Evolutionary conservation across 768 basidiomycete genomes (phyloP), one percentile per base, ranked within the genome.

Genomic region (Tulasnella sp.): DNA sequence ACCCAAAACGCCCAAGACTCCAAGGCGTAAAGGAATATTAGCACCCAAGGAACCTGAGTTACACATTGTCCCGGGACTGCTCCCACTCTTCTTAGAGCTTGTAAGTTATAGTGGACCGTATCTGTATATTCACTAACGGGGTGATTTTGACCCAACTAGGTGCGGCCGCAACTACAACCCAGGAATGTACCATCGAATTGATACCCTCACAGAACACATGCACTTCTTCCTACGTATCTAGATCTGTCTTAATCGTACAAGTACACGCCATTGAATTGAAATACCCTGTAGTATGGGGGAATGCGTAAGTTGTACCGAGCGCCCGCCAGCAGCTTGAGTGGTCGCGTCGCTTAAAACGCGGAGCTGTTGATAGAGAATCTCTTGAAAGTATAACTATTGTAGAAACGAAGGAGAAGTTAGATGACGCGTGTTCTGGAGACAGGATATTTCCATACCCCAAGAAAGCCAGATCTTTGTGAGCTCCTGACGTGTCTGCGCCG

Each of bases 51-150:
- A 76, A 67, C 98, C 98, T 1, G 90, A 93, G 74, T 86, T 98
- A 70, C 85, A 86, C 70, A 88, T 91, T 81, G 89, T 99, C 74
- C 92, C 94, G n/a, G 87, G 90, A 79, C 83, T 99, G 29, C 85
- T 98, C 48, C 95, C 97, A 1, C 81, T 99, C 37, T 98, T 99
- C 83, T 88, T 92, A 67, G 98, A 99, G 85, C 90, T 98, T 88
- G 96, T 98, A 79, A 82, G 90, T 85, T 23, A 37, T 40, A 20
- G 18, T 4, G 32, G 48, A 15, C 32, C 13, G 1, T 37, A 29
- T 76, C 51, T 13, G 69, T 42, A 77, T 44, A 73, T 71, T 16
- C n/a, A 42, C 5, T 48, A 32, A 48, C 70, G 35, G 70, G 0
- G 32, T 35, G 40, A 32, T 57, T 74, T 29, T 29, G 16, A 23